These are phyloP conservation scores for Scheffersomyces coipomensis DNA, from an alignment of 805 yeast species.

Conservation along the genomic window DNA sequence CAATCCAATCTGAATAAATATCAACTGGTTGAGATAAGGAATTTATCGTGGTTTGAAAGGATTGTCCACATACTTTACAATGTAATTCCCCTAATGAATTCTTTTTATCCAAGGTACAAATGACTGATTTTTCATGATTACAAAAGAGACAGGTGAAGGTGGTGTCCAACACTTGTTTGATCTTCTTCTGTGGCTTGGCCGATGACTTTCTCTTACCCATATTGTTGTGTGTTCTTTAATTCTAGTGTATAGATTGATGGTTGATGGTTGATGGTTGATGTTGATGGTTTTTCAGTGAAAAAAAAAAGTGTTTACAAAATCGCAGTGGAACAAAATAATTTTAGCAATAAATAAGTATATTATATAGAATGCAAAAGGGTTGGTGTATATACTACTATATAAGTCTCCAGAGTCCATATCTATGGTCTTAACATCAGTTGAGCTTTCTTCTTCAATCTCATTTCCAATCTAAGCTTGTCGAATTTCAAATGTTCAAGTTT, in stretches of 20 bases:
- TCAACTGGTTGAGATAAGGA: slow-evolving; percentile 88
- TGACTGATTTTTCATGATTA: slow-evolving; percentile 90
- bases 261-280: too few species aligned
- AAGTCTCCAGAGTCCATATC: too few species aligned
- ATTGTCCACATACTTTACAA: slow-evolving; percentile 94
- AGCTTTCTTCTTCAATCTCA: slow-evolving; percentile 46
- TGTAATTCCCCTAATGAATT: slow-evolving; percentile 77
- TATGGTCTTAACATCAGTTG: slow-evolving; percentile 25
- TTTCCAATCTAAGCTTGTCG: slow-evolving; percentile 46
- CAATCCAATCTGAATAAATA: slow-evolving; percentile 96
- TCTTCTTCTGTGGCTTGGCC: slow-evolving; percentile 74
- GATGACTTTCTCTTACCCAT: slow-evolving; percentile 84
- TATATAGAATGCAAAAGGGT: too few species aligned
- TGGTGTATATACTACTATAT: too few species aligned
- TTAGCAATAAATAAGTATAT: too few species aligned
- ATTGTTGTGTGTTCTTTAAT: slow-evolving; percentile 1
- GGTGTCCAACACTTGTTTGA: slow-evolving; percentile 76
- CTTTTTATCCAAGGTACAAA: slow-evolving; percentile 85
- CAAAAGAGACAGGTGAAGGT: slow-evolving; percentile 91
- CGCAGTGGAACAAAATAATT: too few species aligned
- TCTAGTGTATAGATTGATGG: too few species aligned
- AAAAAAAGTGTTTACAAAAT: neutral
- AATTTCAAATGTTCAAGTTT: slow-evolving; percentile 39
- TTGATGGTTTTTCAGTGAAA: slow-evolving; percentile 1
- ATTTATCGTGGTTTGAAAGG: slow-evolving; percentile 85